Base-by-base conservation (phyloP, 140 eudicot genomes). In the Bidens hawaiensis region DNA sequence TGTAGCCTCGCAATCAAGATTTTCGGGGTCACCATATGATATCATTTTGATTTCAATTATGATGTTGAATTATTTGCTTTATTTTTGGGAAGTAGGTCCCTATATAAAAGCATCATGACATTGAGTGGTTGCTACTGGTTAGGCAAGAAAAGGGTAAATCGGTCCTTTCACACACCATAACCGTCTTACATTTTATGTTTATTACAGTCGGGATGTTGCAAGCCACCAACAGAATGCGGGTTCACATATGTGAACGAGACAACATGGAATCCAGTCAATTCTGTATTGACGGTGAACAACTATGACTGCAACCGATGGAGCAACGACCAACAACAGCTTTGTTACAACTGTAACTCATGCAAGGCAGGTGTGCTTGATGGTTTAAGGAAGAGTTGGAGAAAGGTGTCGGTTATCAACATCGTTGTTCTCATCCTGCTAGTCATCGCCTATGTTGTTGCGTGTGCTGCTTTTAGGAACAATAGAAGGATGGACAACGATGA, bases 121-220 rank as follows among this genome's bases (percentile, higher is more conserved):
- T 45, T 46, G 26, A 31, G 18, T n/a, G n/a, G n/a, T n/a, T n/a
- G n/a, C n/a, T n/a, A n/a, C n/a, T 56, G 26, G 41, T 66, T 33
- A 6, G 5, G 26, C 15, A 7, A 65, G 12, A 24, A 1, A 3
- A 64, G 42, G 15, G 14, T 27, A 48, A 63, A 43, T n/a, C 25
- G 46, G 74, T 45, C 48, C 56, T 43, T 25, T 48, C 47, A 47
- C 25, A 42, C 43, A 23, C 52, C 68, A 38, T 36, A 25, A 6
- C 13, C 23, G 3, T n/a, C 43, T 38, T 2, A 38, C 45, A 25
- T 62, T 10, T 38, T 1, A 1, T 51, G 5, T 28, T 68, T 23
- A 8, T 53, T 83, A 45, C 34, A 90, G 98, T 90, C 98, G 2
- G 98, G 98, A 23, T 90, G 98, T 58, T 90, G 98, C 80, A 90